Percentiles rank a stretch among this genome's conserved stretches.
Conservation (phyloP, 805 yeast genomes). For the Naumovozyma dairenensis region DNA sequence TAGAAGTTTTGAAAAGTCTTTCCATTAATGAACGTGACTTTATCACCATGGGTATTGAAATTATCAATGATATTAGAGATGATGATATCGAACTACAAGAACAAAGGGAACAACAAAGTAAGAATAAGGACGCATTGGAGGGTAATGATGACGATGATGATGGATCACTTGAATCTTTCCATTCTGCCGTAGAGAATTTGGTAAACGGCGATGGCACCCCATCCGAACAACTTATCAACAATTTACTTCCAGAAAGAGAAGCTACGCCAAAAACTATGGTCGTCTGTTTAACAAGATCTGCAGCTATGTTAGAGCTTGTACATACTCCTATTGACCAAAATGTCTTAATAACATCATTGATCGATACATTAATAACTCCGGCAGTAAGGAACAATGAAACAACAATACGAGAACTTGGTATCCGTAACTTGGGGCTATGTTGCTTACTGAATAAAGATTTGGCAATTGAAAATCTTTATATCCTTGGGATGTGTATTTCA, state of each 20-base stretch:
- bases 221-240: conserved; percentile 11
- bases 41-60: conserved; percentile 73
- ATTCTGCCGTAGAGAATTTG: conserved; percentile 36
- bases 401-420: conserved; percentile 52
- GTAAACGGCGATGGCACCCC: conserved; percentile 18
- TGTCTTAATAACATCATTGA: conserved; percentile 53
- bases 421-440: conserved; percentile 69
- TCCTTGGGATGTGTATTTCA: conserved; percentile 61
- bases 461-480: conserved; percentile 54
- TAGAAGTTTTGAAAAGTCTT: conserved; percentile 56
- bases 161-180: conserved; percentile 36
- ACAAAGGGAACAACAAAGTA: conserved; percentile 13
- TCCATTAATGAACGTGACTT: conserved; percentile 80
- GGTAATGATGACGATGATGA: conserved; percentile 28
- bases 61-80: conserved; percentile 77
- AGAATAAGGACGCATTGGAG: conserved; percentile 12
- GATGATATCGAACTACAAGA: conserved; percentile 37
- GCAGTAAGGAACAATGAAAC: conserved; percentile 55
- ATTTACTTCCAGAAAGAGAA: conserved; percentile 26
- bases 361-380: conserved; percentile 70
- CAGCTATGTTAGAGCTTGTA: conserved; percentile 57
- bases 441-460: conserved; percentile 58
- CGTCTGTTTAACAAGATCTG: conserved; percentile 60
- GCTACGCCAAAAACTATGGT: conserved; percentile 36
- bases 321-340: conserved; percentile 57